Evolutionary conservation across 768 basidiomycete species (phyloP).

Genomic region (Russula sp.): DNA sequence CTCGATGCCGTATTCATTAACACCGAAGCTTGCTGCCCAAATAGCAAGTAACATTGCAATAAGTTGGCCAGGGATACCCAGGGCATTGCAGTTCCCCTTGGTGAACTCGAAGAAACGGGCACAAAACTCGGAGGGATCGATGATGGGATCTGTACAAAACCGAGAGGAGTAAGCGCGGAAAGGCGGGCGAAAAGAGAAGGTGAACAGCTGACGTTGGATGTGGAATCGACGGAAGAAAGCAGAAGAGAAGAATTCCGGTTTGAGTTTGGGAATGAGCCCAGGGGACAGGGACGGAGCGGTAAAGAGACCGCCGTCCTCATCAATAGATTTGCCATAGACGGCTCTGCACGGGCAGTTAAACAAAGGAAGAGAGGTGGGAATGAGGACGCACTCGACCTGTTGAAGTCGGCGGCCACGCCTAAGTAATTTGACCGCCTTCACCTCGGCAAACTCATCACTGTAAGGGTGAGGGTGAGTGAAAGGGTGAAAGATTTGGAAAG

Average conservation of each 20-base stretch:
- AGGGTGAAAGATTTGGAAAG: background rate
- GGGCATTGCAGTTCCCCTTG: constrained; percentile 47
- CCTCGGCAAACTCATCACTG: constrained; percentile 88
- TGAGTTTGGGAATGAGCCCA: constrained; percentile 61
- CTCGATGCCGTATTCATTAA: constrained; percentile 70
- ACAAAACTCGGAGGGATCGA: constrained; percentile 75
- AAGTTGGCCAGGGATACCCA: constrained; percentile 69
- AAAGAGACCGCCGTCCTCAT: constrained; percentile 34
- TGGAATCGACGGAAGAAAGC: constrained; percentile 81
- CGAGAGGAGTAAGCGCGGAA: background rate
- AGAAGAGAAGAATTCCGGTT: constrained; percentile 73
- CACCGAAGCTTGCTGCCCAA: constrained; percentile 86
- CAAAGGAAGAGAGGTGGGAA: background rate
- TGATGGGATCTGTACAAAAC: constrained; percentile 59
- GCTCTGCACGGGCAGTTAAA: constrained; percentile 40
- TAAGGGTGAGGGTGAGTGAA: constrained; percentile 11
- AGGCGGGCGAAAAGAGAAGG: background rate
- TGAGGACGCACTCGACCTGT: constrained; percentile 65
- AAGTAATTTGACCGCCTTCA: constrained; percentile 83
- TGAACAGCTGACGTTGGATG: constrained; percentile 55
- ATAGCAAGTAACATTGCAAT: constrained; percentile 74
- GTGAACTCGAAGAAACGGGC: constrained; percentile 61
- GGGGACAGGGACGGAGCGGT: constrained; percentile 35
- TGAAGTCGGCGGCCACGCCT: constrained; percentile 72
- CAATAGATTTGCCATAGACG: constrained; percentile 65